phyloP scores from a whole-genome alignment of 495 filamentous ascomycete genomes.

The Stereocaulon alpinum region DNA sequence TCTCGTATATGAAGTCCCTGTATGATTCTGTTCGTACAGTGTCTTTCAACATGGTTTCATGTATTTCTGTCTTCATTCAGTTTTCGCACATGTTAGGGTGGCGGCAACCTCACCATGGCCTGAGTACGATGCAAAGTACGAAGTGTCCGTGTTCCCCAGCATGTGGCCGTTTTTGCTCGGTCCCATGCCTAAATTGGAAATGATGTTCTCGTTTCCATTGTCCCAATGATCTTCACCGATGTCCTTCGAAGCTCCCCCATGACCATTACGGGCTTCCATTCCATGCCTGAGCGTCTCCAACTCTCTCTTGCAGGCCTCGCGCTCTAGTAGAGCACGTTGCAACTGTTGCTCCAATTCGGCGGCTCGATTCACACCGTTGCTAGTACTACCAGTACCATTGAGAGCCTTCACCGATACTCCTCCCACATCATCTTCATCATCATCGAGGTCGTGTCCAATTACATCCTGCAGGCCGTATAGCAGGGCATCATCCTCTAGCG shows the following conservation, averaged over 20 bases:
- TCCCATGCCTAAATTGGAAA: background rate
- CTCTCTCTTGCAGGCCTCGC: slow-evolving; percentile 2
- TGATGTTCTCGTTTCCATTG: background rate
- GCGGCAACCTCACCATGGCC: slow-evolving; percentile 9
- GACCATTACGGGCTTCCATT: background rate
- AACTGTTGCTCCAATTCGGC: background rate
- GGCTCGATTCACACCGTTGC: background rate
- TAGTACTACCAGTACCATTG: background rate
- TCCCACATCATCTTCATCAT: background rate
- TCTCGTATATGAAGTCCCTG: slow-evolving; percentile 62
- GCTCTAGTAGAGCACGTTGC: background rate
- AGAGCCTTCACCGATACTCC: background rate
- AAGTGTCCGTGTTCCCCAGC: slow-evolving; percentile 3
- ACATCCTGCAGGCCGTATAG: slow-evolving; percentile 77
- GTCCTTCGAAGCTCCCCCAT: background rate
- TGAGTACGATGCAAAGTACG: slow-evolving; percentile 14
- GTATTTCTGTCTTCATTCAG: slow-evolving; percentile 53
- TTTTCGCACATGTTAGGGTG: background rate
- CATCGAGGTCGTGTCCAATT: slow-evolving; percentile 27
- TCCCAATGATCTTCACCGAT: background rate
- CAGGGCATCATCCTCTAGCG: slow-evolving; percentile 82
- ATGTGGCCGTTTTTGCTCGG: background rate
- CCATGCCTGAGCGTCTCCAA: background rate
- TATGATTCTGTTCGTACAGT: slow-evolving; percentile 56
- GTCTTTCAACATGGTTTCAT: slow-evolving; percentile 86